Conservation (phyloP, 768 basidiomycete species). For the Lentinula boryana region DNA sequence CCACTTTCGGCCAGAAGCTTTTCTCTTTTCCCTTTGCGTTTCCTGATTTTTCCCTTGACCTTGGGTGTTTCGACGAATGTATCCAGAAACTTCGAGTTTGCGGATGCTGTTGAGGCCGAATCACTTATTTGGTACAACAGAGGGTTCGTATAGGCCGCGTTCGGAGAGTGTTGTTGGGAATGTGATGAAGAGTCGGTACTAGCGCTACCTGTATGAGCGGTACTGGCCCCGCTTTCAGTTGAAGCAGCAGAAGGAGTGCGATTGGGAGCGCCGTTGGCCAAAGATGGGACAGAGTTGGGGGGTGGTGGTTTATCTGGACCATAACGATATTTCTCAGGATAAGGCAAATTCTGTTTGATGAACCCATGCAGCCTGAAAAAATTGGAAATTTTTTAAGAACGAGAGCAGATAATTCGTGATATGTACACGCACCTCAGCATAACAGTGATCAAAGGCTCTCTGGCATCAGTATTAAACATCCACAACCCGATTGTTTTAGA, state of each 20-base stretch:
- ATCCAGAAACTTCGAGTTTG: background rate
- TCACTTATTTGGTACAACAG: background rate
- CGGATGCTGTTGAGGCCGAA: background rate
- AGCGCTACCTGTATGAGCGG: constrained; percentile 3
- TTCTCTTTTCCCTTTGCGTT: background rate
- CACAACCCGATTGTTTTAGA: constrained; percentile 64
- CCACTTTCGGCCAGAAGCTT: background rate
- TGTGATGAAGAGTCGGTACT: background rate
- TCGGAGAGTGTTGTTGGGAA: background rate
- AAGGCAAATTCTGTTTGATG: constrained; percentile 58
- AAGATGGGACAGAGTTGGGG: constrained; percentile 34
- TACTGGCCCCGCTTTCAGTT: background rate
- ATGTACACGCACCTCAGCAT: constrained; percentile 50
- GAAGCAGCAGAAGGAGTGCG: constrained; percentile 8
- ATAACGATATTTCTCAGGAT: constrained; percentile 69
- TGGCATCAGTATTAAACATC: constrained; percentile 64
- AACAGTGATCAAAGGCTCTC: constrained; percentile 69
- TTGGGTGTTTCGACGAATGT: background rate
- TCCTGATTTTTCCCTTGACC: background rate
- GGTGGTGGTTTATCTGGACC: constrained; percentile 63
- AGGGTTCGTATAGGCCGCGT: background rate
- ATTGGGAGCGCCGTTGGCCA: constrained; percentile 18
- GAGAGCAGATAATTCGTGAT: background rate
- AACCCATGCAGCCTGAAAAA: constrained; percentile 47
- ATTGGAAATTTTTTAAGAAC: background rate